Evolutionary conservation across 2,329 filamentous ascomycete species (phyloP).

Genomic region (Moelleriella libera): DNA sequence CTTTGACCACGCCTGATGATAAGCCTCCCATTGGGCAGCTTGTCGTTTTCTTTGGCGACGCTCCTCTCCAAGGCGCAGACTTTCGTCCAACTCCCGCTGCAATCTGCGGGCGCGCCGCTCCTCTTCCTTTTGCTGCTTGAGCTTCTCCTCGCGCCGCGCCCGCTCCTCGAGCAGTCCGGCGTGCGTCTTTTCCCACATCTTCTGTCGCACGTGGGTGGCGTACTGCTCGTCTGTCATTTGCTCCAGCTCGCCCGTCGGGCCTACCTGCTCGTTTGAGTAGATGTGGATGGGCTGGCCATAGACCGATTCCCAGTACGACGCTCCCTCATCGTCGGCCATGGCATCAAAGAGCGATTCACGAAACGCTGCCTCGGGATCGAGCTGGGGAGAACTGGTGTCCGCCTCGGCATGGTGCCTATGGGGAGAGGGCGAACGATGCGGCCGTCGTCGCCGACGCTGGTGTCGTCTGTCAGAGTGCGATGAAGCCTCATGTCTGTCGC

Average conservation of each 20-base stretch:
- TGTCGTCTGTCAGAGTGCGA: slow-evolving; percentile 10
- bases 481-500: slow-evolving; percentile 8
- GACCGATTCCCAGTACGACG: slow-evolving; percentile 88
- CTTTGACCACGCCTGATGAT: slow-evolving; percentile 46
- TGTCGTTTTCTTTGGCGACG: slow-evolving; percentile 40
- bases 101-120: slow-evolving; percentile 36
- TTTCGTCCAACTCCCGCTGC: slow-evolving; percentile 53
- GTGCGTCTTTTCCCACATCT: slow-evolving; percentile 94
- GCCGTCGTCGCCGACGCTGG: slow-evolving; percentile 15
- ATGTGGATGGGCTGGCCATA: slow-evolving; percentile 90
- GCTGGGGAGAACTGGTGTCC: slow-evolving; percentile 26
- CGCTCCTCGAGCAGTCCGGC: slow-evolving; percentile 70
- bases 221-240: slow-evolving; percentile 91
- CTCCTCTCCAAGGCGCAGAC: slow-evolving; percentile 51
- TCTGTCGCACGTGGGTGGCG: slow-evolving; percentile 64
- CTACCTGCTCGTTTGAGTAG: slow-evolving; percentile 40
- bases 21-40: slow-evolving; percentile 49
- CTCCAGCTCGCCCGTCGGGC: slow-evolving; percentile 48
- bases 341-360: slow-evolving; percentile 92
- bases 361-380: slow-evolving; percentile 66
- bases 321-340: slow-evolving; percentile 91
- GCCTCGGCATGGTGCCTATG: slow-evolving; percentile 32
- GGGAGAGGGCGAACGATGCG: slow-evolving; percentile 24
- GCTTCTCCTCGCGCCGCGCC: slow-evolving; percentile 42
- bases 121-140: slow-evolving; percentile 34